Evolutionary conservation across 202 grass and related monocot genomes (phyloP), one percentile per base, ranked within the genome.

Genomic region (Musa balbisiana): DNA sequence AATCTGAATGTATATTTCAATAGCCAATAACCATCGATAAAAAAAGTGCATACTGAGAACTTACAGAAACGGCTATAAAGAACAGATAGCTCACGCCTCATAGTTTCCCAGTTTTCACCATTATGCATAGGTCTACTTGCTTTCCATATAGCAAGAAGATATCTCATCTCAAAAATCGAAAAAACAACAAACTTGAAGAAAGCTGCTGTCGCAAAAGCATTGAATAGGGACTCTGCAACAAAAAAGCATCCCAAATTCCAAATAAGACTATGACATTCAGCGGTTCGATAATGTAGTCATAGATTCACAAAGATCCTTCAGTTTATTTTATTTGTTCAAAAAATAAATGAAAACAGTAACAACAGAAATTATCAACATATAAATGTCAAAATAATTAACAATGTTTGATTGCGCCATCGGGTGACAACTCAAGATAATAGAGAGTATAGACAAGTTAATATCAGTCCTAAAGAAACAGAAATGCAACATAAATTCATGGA

Each of bases 11-110:
- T 43, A 43, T 43, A 43, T 43, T 43, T 43, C 33, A 43, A 1
- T 43, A 8, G 33, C 33, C 0, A 33, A 33, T 33, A 33, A 33
- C 3, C 29, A 33, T 33, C 3, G 29, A 33, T 4, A 33, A 33
- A 6, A 5, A 6, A 43, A 43, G 33, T 43, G 33, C 17, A 77
- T 19, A 17, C 19, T 85, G 26, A 53, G 51, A 55, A 95, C 91
- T 90, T 90, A 99, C 96, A 99, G 81, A 99, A 99, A 83, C 96
- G 96, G 81, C 96, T 95, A 83, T 99, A 99, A n/a, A 99, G 91
- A 71, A 99, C 89, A 80, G 96, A 99, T 20, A 99, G 78, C 74
- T 99, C 96, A 66, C 87, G 85, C 55, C 96, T 84, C 91, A 99
- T 95, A 80, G 85, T 78, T 83, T 99, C 91, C 96, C 96, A 99